Percentiles rank a stretch among this genome's conserved stretches.
These are phyloP conservation scores for Cutaneotrichosporon sp. DNA, from an alignment of 1,284 basidiomycete genomes.

Conservation along the genomic window DNA sequence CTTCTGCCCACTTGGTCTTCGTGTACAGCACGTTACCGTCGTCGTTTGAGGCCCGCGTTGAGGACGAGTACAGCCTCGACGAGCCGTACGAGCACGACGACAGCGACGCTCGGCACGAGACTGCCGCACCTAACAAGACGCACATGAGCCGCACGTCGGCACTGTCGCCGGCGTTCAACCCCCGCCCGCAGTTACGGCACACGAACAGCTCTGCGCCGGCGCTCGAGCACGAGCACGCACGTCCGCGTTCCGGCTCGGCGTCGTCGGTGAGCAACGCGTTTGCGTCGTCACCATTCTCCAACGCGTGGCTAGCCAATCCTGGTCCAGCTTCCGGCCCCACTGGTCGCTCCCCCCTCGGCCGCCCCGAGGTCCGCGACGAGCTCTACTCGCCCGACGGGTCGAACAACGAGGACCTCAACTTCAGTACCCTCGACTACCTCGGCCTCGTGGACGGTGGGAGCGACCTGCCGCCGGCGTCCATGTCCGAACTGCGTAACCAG, in stretches of 20 bases:
- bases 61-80: slow-evolving; percentile 11
- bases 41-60: slow-evolving; percentile 34
- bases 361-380: slow-evolving; percentile 59
- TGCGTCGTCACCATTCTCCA: slow-evolving; percentile 76
- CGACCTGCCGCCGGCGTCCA: slow-evolving; percentile 62
- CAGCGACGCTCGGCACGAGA: slow-evolving; percentile 2
- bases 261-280: slow-evolving; percentile 83
- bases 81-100: background rate
- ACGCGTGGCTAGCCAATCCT: slow-evolving; percentile 69
- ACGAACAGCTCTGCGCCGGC: slow-evolving; percentile 60
- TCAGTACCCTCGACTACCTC: slow-evolving; percentile 89
- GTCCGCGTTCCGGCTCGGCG: slow-evolving; percentile 75
- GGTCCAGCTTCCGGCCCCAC: slow-evolving; percentile 17
- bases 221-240: slow-evolving; percentile 58
- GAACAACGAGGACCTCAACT: slow-evolving; percentile 72
- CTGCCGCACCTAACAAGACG: background rate
- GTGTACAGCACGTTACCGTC: slow-evolving; percentile 47
- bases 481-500: slow-evolving; percentile 76
- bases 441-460: slow-evolving; percentile 61
- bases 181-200: slow-evolving; percentile 61
- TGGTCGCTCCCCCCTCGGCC: slow-evolving; percentile 31
- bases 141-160: slow-evolving; percentile 31
- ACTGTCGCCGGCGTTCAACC: slow-evolving; percentile 32
- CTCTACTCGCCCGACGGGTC: slow-evolving; percentile 32
- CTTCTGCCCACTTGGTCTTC: too few relatives aligned